These are phyloP conservation scores for Sistotremastrum suecicum DNA, from an alignment of 768 basidiomycete genomes.

Conservation along the genomic window DNA sequence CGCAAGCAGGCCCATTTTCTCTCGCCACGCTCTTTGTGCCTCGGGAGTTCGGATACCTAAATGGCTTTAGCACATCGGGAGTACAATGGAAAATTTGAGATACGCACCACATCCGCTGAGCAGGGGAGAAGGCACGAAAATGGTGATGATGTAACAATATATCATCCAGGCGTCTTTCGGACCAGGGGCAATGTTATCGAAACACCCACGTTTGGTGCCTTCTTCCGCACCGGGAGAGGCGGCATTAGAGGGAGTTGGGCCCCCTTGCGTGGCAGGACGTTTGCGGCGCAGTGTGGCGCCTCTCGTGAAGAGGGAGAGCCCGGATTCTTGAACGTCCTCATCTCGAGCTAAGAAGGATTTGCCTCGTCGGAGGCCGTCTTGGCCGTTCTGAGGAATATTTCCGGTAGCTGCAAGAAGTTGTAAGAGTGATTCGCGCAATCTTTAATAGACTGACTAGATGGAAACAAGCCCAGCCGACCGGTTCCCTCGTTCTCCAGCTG, in stretches of 20 bases:
- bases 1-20: slow-evolving; percentile 88
- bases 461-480: slow-evolving; percentile 52
- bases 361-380: slow-evolving; percentile 54
- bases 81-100: not conserved
- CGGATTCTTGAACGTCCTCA: slow-evolving; percentile 82
- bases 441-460: slow-evolving; percentile 53
- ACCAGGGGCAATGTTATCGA: slow-evolving; percentile 67
- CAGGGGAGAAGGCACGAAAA: slow-evolving; percentile 66
- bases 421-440: slow-evolving; percentile 9
- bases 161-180: slow-evolving; percentile 93
- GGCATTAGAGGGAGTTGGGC: slow-evolving; percentile 17
- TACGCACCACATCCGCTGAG: slow-evolving; percentile 65
- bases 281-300: slow-evolving; percentile 68
- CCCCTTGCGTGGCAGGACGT: slow-evolving; percentile 24
- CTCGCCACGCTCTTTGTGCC: slow-evolving; percentile 92
- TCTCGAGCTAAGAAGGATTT: slow-evolving; percentile 84
- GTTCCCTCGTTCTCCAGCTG: slow-evolving; percentile 58
- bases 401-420: slow-evolving; percentile 46
- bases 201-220: slow-evolving; percentile 34
- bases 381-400: slow-evolving; percentile 45
- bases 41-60: slow-evolving; percentile 82
- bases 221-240: slow-evolving; percentile 22
- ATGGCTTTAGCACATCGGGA: not conserved
- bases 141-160: slow-evolving; percentile 79
- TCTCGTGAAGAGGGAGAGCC: slow-evolving; percentile 83